Percentiles rank a stretch among this genome's conserved stretches.
Conservation (phyloP, 805 yeast genomes). For the Nakazawaea sp. region DNA sequence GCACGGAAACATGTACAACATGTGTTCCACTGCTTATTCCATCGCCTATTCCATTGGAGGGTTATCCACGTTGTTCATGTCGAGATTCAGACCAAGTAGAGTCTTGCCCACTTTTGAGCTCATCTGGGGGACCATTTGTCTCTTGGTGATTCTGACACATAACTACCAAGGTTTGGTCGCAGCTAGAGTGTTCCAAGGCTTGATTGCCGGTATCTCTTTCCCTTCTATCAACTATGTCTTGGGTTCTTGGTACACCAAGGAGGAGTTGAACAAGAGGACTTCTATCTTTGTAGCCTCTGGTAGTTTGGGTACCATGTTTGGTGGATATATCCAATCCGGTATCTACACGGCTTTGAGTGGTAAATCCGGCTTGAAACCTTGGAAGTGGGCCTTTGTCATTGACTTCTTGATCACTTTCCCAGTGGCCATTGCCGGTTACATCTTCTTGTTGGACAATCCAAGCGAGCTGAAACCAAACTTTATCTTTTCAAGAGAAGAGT, state of each 20-base stretch:
- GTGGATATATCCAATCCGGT: conserved; percentile 37
- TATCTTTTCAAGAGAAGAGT: conserved; percentile 34
- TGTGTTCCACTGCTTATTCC: conserved; percentile 29
- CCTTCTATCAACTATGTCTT: conserved; percentile 33
- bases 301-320: conserved; percentile 33
- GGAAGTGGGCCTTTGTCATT: conserved; percentile 66
- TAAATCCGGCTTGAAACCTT: conserved; percentile 44
- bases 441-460: conserved; percentile 50
- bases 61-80: conserved; percentile 33
- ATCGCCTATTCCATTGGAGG: conserved; percentile 26
- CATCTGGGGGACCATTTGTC: conserved; percentile 9
- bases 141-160: conserved; percentile 6
- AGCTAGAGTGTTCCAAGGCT: conserved; percentile 34
- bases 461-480: conserved; percentile 21
- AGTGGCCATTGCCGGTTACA: conserved; percentile 46
- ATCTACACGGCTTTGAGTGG: conserved; percentile 34
- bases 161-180: conserved; percentile 29
- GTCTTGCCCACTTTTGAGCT: conserved; percentile 11
- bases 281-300: conserved; percentile 33
- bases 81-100: conserved; percentile 39
- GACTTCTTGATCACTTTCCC: conserved; percentile 56
- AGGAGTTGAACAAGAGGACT: conserved; percentile 34
- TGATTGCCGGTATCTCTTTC: conserved; percentile 36
- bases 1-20: conserved; percentile 25
- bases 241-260: conserved; percentile 34